Conservation (phyloP, 2,329 filamentous ascomycete species). For the Pezicula rhizophila region DNA sequence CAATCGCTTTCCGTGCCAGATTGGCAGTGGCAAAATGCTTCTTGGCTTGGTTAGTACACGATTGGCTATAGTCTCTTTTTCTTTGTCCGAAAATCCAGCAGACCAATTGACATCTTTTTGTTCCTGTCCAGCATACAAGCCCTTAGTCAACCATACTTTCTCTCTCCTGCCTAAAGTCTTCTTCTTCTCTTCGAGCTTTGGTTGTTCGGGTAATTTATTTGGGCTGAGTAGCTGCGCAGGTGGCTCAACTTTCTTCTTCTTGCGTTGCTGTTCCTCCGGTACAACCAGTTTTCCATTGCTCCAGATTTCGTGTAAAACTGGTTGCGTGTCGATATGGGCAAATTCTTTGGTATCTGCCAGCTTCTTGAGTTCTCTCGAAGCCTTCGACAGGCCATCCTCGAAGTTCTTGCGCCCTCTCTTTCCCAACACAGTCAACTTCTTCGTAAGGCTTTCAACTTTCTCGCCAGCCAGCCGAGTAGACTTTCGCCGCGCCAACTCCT, state of each 20-base stretch:
- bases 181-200: conserved; percentile 13
- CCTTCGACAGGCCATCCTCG: conserved; percentile 40
- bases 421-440: conserved; percentile 47
- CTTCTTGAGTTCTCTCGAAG: conserved; percentile 52
- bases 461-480: conserved; percentile 38
- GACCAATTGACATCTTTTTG: conserved; percentile 18
- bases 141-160: conserved; percentile 63
- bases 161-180: conserved; percentile 28
- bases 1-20: conserved; percentile 68
- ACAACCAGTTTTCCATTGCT: conserved; percentile 58
- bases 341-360: conserved; percentile 60
- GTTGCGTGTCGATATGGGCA: conserved; percentile 50
- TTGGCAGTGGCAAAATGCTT: conserved; percentile 63
- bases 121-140: conserved; percentile 81
- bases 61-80: conserved; percentile 46
- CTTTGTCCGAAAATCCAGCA: conserved; percentile 22
- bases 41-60: conserved; percentile 46
- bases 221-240: conserved; percentile 4
- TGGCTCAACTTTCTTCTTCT: conserved; percentile 13
- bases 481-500: conserved; percentile 25
- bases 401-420: conserved; percentile 54
- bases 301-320: conserved; percentile 55
- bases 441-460: conserved; percentile 37
- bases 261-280: conserved; percentile 28
- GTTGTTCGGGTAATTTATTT: conserved; percentile 8